Evolutionary conservation across 2,329 filamentous ascomycete genomes (phyloP).

Genomic region (Colletotrichum paranaense): DNA sequence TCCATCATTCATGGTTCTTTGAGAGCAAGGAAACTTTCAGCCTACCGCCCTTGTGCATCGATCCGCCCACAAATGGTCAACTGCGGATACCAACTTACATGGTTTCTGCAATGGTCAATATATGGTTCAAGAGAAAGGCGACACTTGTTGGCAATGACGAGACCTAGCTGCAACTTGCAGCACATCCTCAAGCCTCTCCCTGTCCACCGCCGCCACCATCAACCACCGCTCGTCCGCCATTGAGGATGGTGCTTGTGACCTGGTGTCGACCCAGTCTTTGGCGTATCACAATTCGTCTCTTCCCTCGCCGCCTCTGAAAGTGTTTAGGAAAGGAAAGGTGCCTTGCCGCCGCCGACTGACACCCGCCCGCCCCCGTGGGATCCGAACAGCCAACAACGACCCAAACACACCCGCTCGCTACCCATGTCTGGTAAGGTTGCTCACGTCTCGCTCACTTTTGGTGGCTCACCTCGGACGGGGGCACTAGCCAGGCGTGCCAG

Average conservation of each 20-base stretch:
- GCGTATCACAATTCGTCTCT: slow-evolving; percentile 16
- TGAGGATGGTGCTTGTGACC: slow-evolving; percentile 27
- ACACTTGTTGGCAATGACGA: background rate
- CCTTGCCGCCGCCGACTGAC: slow-evolving; percentile 21
- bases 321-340: slow-evolving; percentile 8
- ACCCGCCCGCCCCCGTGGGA: slow-evolving; percentile 15
- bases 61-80: background rate
- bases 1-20: background rate
- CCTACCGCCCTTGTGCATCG: background rate
- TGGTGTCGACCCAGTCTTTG: slow-evolving; percentile 5
- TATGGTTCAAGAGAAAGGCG: background rate
- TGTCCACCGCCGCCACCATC: background rate
- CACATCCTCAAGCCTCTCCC: background rate
- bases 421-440: slow-evolving; percentile 18
- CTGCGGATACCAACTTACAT: slow-evolving; percentile 4
- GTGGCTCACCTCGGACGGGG: background rate
- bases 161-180: background rate
- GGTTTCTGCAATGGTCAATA: background rate
- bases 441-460: background rate
- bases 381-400: slow-evolving; percentile 17
- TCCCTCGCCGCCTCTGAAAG: background rate
- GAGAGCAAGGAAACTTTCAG: background rate
- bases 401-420: slow-evolving; percentile 19
- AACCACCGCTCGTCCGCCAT: slow-evolving; percentile 1
- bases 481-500: background rate